Evolutionary conservation across 1,139 yeast genomes (phyloP).

Genomic region (Geotrichum fermentans): DNA sequence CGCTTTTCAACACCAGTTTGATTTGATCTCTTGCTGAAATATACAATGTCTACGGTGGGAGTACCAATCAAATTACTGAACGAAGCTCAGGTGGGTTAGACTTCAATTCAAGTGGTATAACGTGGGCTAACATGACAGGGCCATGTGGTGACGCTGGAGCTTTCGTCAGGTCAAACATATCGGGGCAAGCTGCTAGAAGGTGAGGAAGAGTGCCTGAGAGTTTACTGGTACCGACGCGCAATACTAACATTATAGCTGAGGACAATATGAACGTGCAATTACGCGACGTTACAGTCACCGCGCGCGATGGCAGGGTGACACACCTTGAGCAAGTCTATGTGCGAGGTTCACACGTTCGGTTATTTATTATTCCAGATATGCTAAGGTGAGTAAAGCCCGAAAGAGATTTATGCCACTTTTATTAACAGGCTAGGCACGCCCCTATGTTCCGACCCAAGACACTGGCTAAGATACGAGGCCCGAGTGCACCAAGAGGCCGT

Average conservation of each 20-base stretch:
- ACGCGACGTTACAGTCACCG: conserved; percentile 75
- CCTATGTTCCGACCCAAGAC: conserved; percentile 63
- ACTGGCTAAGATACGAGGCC: conserved; percentile 31
- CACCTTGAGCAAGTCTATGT: conserved; percentile 83
- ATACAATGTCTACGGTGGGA: conserved; percentile 42
- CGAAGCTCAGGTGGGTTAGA: conserved; percentile 59
- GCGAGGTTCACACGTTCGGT: conserved; percentile 85
- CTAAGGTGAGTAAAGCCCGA: conserved; percentile 37
- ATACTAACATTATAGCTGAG: conserved; percentile 40
- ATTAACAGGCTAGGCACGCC: conserved; percentile 49
- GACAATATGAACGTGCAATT: conserved; percentile 93
- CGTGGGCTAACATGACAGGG: conserved; percentile 44
- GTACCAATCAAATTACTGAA: conserved; percentile 82
- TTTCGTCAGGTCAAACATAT: conserved; percentile 80
- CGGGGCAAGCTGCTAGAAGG: conserved; percentile 80
- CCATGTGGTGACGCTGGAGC: conserved; percentile 77
- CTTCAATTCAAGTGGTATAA: not conserved
- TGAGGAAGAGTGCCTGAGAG: too few relatives aligned
- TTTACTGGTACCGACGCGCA: not conserved
- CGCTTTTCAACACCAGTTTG: not conserved
- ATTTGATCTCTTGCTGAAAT: conserved; percentile 2
- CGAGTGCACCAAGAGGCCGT: conserved; percentile 23
- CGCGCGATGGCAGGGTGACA: conserved; percentile 66
- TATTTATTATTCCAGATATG: conserved; percentile 84
- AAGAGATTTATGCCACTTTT: not conserved